A percentile compares a stretch with the other conserved stretches of the same genome.
phyloP scores from a whole-genome alignment of 2,329 filamentous ascomycete genomes.

The Thyridium curvatum region DNA sequence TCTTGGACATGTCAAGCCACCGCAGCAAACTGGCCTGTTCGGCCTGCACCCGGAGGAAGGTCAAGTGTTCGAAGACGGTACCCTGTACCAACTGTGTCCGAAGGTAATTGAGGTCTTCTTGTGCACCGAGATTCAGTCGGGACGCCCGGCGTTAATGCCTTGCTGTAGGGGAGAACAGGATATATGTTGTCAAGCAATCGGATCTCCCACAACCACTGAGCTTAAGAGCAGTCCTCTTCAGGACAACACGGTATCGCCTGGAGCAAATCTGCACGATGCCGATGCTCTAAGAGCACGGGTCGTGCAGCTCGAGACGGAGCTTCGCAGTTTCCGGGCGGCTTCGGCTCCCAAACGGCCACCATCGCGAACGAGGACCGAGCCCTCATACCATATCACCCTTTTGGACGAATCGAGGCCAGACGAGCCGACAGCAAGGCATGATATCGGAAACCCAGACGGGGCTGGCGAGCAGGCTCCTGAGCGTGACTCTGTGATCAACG shows the following conservation, averaged over 20 bases:
- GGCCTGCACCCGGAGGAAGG: conserved; percentile 15
- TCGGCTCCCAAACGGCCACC: no score
- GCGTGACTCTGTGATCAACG: conserved; percentile 24
- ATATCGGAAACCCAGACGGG: no score
- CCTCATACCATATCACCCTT: no score
- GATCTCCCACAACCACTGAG: neutral
- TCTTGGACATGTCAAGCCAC: neutral
- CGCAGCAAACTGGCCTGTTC: conserved; percentile 10
- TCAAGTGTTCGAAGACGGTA: conserved; percentile 15
- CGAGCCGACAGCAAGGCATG: no score
- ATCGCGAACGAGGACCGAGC: no score
- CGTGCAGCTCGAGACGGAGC: conserved; percentile 10
- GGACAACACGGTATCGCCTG: no score
- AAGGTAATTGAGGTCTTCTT: conserved; percentile 9
- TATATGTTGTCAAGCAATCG: conserved; percentile 4
- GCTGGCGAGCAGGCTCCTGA: no score
- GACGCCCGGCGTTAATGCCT: no score
- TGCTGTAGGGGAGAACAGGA: conserved; percentile 7
- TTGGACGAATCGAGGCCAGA: no score
- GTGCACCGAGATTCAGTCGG: neutral
- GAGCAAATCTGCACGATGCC: no score
- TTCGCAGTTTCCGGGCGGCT: neutral
- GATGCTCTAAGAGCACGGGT: no score
- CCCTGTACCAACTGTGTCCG: conserved; percentile 16
- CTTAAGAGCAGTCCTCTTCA: no score